A percentile compares a stretch with the other conserved stretches of the same genome.
These are phyloP conservation scores for Cotoneaster glaucophyllus DNA, from an alignment of 306 rosid genomes.

Conservation along the genomic window DNA sequence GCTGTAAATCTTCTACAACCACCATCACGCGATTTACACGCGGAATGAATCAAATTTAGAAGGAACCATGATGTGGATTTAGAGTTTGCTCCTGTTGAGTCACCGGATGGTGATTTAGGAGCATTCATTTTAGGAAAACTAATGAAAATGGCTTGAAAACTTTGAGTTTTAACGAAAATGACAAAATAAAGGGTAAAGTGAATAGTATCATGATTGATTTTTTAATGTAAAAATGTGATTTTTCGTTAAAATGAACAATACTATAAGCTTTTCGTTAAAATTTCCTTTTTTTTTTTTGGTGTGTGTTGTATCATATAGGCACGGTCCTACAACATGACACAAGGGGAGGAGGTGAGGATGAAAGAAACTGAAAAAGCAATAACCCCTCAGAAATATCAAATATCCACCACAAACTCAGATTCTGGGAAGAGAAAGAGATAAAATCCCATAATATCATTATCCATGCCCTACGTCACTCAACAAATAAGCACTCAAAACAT, in stretches of 20 bases:
- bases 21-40: too few relatives aligned
- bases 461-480: constrained; percentile 2
- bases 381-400: constrained; percentile 10
- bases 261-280: fast-evolving
- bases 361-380: constrained; percentile 33
- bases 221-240: too few relatives aligned
- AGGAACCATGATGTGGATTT: too few relatives aligned
- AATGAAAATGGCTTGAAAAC: too few relatives aligned
- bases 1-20: too few relatives aligned
- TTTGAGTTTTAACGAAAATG: too few relatives aligned
- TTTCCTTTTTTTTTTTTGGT: too few relatives aligned
- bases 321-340: constrained; percentile 17
- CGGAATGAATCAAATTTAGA: too few relatives aligned
- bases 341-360: constrained; percentile 25
- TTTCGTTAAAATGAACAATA: too few relatives aligned
- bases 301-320: not conserved
- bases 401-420: constrained; percentile 69
- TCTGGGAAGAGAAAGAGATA: constrained; percentile 24
- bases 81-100: too few relatives aligned
- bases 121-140: too few relatives aligned
- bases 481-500: constrained; percentile 1
- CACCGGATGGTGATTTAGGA: too few relatives aligned
- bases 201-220: fast-evolving
- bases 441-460: constrained; percentile 27
- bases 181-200: fast-evolving